Evolutionary conservation across 257 asterid genomes (phyloP).

Genomic region (Lavandula angustifolia): DNA sequence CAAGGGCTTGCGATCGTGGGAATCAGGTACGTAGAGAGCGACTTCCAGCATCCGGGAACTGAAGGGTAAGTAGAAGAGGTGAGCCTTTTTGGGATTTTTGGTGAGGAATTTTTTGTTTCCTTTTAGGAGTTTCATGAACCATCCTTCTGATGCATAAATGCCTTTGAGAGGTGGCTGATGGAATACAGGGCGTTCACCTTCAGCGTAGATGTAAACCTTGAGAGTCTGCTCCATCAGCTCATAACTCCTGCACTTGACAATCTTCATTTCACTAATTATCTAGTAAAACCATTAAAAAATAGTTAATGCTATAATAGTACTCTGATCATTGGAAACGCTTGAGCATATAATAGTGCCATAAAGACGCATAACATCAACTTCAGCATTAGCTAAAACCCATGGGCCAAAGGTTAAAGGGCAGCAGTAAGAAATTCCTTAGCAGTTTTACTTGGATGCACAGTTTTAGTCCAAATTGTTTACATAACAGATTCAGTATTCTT

Average conservation of each 20-base stretch:
- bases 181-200: slow-evolving; percentile 76
- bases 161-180: slow-evolving; percentile 78
- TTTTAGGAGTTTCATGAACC: slow-evolving; percentile 80
- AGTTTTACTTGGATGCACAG: neutral
- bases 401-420: neutral
- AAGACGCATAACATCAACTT: neutral
- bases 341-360: neutral
- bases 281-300: slow-evolving; percentile 4
- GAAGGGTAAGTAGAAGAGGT: slow-evolving; percentile 77
- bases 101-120: slow-evolving; percentile 54
- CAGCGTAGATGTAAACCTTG: slow-evolving; percentile 67
- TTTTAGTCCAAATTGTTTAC: too few species aligned
- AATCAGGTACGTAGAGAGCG: slow-evolving; percentile 54
- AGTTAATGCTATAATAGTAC: too few species aligned
- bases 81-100: slow-evolving; percentile 62
- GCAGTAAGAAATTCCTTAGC: neutral
- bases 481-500: too few species aligned
- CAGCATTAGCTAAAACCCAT: neutral
- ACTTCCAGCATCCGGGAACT: slow-evolving; percentile 57
- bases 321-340: neutral
- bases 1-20: slow-evolving; percentile 51
- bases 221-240: slow-evolving; percentile 79
- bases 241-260: slow-evolving; percentile 64
- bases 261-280: neutral
- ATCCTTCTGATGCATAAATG: slow-evolving; percentile 87